Evolutionary conservation across 257 asterid species (phyloP), one percentile per base, ranked within the genome.

Genomic region (Schizonepeta tenuifolia): DNA sequence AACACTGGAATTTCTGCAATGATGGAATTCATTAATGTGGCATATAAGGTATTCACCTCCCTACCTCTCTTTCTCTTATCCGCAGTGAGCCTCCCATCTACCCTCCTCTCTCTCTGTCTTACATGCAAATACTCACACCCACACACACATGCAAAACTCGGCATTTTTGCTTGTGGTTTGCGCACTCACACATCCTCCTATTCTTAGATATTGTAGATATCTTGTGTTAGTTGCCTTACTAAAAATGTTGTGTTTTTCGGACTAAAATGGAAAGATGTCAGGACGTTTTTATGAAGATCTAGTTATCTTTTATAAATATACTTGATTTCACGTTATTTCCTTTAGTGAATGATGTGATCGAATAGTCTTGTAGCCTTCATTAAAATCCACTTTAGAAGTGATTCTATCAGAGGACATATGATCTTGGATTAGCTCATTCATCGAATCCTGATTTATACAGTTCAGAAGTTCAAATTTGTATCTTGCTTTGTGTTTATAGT

Each of bases 1-100:
- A 94, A 94, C 79, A 94, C 99, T 44, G 99, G 98, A 78, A 94
- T 94, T 81, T 94, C 99, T 80, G 96, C 98, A 49, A 89, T 95
- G 99, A 95, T 95, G 99, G 99, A 92, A 89, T 95, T 95, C 80
- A 85, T 80, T 43, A 95, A 95, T 76, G 95, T 94, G 43, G 98
- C 98, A 47, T 83, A 95, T 86, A 95, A 95, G 99, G 99, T 78
- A 65, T 38, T 18, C 5, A 4, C 44, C 54, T 53, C 64, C 15
- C 6, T 24, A 6, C 1, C 64, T 40, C 51, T 33, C 44, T 24
- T 43, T 9, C 65, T 59, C 24, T 41, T 14, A 22, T 21, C 56
- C 1, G 2, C 15, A 36, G 41, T 31, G 36, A 31, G 36, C 36
- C 36, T 31, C 7, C 36, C 36, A 31, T 12, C 54, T 6, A 2